A percentile compares a stretch with the other conserved stretches of the same genome.
phyloP scores from a whole-genome alignment of 345 rosid species.

The Gossypium sturtianum region DNA sequence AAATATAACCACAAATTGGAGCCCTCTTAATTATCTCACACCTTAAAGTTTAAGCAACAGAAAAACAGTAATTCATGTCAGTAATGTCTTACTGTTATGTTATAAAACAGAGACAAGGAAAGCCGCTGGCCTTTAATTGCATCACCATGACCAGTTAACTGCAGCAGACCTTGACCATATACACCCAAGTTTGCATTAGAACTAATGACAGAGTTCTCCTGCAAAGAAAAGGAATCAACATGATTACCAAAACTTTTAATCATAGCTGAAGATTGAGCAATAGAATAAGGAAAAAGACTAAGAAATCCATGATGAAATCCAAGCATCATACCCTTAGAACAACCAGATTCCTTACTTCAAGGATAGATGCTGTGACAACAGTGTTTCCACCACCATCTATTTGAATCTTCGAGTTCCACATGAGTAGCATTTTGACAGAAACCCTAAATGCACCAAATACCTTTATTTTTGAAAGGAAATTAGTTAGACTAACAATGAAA shows the following conservation, averaged over 20 bases:
- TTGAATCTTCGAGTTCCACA: slow-evolving; percentile 92
- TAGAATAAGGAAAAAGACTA: not conserved
- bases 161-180: slow-evolving; percentile 90
- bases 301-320: slow-evolving; percentile 9
- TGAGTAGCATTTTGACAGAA: slow-evolving; percentile 82
- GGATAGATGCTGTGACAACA: slow-evolving; percentile 73
- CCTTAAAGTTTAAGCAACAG: slow-evolving; percentile 11
- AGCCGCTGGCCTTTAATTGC: slow-evolving; percentile 92
- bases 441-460: slow-evolving; percentile 94
- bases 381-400: slow-evolving; percentile 95
- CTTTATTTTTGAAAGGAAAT: slow-evolving; percentile 39
- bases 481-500: slow-evolving; percentile 7
- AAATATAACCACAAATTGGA: not conserved
- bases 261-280: not conserved
- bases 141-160: slow-evolving; percentile 79
- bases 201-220: slow-evolving; percentile 76
- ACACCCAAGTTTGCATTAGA: slow-evolving; percentile 85
- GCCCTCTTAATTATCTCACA: not conserved
- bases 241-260: slow-evolving; percentile 11
- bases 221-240: slow-evolving; percentile 30
- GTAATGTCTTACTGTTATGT: slow-evolving; percentile 71
- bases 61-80: slow-evolving; percentile 13
- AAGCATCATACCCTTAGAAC: slow-evolving; percentile 72
- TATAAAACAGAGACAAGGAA: slow-evolving; percentile 86
- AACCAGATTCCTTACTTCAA: slow-evolving; percentile 95